Evolutionary conservation across 192 early-diverging fungal species (phyloP).

Genomic region (Piromyces finnis): DNA sequence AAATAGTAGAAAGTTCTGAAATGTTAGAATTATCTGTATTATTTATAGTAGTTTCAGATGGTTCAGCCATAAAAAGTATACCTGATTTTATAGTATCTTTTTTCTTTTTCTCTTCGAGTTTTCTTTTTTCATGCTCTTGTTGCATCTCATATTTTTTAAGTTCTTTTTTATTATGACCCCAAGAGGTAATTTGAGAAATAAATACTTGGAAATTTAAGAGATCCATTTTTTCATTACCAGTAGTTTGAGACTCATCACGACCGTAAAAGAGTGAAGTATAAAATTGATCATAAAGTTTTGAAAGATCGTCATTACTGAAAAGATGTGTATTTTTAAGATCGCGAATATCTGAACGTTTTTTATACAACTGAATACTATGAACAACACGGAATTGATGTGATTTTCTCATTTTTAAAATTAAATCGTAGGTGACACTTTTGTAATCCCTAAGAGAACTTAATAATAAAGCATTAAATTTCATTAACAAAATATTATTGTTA

Average conservation of each 20-base stretch:
- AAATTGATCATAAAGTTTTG: not conserved
- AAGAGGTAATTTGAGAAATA: not conserved
- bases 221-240: not conserved
- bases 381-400: not conserved
- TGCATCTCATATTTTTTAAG: not conserved
- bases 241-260: not conserved
- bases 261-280: not conserved
- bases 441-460: not conserved
- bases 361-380: not conserved
- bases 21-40: not conserved
- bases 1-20: no score
- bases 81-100: not conserved
- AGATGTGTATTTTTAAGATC: not conserved
- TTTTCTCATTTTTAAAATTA: not conserved
- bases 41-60: not conserved
- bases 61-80: no score
- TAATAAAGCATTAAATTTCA: constrained; percentile 35
- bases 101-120: not conserved
- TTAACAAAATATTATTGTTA: constrained; percentile 68
- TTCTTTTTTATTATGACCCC: not conserved
- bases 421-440: not conserved
- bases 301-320: not conserved
- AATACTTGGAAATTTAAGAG: not conserved
- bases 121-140: not conserved
- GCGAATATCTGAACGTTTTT: not conserved